Base-by-base conservation (phyloP, 129 eudicot genomes). In the Calendula officinalis region DNA sequence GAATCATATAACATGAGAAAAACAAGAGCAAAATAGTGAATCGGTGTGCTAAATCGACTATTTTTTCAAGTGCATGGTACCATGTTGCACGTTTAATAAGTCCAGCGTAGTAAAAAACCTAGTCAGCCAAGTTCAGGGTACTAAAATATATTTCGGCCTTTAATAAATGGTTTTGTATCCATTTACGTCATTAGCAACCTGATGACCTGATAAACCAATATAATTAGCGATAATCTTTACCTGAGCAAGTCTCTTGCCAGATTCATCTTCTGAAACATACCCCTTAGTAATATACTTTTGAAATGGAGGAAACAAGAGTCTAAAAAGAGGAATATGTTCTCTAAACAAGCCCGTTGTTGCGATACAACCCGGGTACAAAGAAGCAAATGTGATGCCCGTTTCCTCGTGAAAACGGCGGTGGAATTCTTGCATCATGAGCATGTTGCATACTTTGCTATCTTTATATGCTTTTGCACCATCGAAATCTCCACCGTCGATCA, bases 221-320 rank as follows among this genome's bases (percentile, higher is more conserved):
- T 2, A 2, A 41, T 9, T 3, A 39, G 46, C 46, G 7, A 47
- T 46, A 42, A 49, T 50, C 38, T 7, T 12, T 80, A 89, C 97
- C 95, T 90, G 95, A 27, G 95, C 97, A 76, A 91, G 95, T 75
- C 97, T 75, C 49, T 87, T 91, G 14, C 97, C 97, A 4, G 97
- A 80, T 38, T 91, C 97, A 8, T 78, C 84, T 68, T 91, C 95
- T 0, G 97, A 91, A 13, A 91, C 96, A 34, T 46, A 88, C 34
- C 96, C 96, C 72, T 88, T 88, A 35, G 97, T 91, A 74, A 91
- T 80, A 86, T 59, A 87, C 81, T 84, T 87, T 35, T 91, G 97
- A 84, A 91, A 91, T 6, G 97, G 95, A 38, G 97, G 97, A 76
- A 88, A 88, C 32, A 88, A 87, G 41, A 79, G 68, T 81, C 97